Evolutionary conservation across 2,329 filamentous ascomycete genomes (phyloP).

Genomic region (Aureobasidium pullulans): DNA sequence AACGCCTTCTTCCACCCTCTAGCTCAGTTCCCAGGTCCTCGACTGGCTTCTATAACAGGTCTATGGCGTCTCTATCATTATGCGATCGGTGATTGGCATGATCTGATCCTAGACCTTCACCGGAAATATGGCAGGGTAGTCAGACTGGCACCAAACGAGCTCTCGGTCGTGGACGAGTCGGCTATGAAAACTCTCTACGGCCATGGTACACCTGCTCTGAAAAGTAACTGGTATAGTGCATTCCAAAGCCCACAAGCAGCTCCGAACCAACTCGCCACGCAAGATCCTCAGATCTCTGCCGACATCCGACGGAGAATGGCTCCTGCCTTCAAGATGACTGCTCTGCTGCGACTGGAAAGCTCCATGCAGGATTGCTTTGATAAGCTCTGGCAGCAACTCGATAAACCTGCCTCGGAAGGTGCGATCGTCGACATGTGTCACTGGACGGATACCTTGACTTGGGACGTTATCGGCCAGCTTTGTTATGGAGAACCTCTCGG

Average conservation of each 20-base stretch:
- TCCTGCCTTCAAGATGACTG: slow-evolving; percentile 37
- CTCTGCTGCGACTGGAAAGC: slow-evolving; percentile 32
- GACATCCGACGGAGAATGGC: slow-evolving; percentile 3
- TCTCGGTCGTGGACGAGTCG: slow-evolving; percentile 28
- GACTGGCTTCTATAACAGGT: background rate
- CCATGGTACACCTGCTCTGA: slow-evolving; percentile 31
- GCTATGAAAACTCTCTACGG: slow-evolving; percentile 25
- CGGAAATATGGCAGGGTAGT: slow-evolving; percentile 32
- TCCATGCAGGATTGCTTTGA: slow-evolving; percentile 28
- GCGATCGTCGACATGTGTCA: slow-evolving; percentile 20
- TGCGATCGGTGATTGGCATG: slow-evolving; percentile 5
- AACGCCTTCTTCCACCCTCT: slow-evolving; percentile 12
- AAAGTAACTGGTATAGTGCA: slow-evolving; percentile 7
- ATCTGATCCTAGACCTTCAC: slow-evolving; percentile 31
- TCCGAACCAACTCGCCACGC: background rate
- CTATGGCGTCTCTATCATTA: slow-evolving; percentile 9
- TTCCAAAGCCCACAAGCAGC: slow-evolving; percentile 2
- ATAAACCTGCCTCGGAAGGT: slow-evolving; percentile 14
- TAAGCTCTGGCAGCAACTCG: slow-evolving; percentile 21
- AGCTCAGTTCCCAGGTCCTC: slow-evolving; percentile 9
- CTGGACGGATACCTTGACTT: slow-evolving; percentile 15
- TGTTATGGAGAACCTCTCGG: slow-evolving; percentile 17
- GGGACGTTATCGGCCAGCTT: slow-evolving; percentile 21
- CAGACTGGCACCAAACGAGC: slow-evolving; percentile 32
- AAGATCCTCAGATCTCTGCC: slow-evolving; percentile 1